Evolutionary conservation across 345 rosid genomes (phyloP).

Genomic region (Hirschfeldia incana): DNA sequence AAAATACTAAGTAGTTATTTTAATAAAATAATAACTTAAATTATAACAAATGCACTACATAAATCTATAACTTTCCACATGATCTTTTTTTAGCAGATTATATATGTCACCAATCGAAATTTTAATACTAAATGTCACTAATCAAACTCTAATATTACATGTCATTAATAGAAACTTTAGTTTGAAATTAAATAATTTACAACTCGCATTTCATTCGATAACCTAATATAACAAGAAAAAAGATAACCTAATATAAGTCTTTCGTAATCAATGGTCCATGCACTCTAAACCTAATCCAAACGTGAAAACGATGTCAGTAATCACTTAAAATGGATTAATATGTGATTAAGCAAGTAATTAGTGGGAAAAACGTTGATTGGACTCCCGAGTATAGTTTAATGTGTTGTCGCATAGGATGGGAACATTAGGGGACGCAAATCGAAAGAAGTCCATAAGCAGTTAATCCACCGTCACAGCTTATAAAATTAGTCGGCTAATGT

Average conservation of each 20-base stretch:
- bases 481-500: conserved; percentile 32
- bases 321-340: conserved; percentile 16
- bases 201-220: background rate
- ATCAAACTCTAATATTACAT: no score
- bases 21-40: no score
- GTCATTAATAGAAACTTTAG: background rate
- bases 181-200: background rate
- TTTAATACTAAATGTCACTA: background rate
- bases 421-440: conserved; percentile 32
- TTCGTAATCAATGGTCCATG: background rate
- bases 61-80: no score
- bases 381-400: conserved; percentile 16
- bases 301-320: background rate
- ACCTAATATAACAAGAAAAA: no score
- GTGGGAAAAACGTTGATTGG: conserved; percentile 10
- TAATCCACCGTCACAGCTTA: conserved; percentile 32
- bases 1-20: background rate
- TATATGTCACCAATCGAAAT: background rate
- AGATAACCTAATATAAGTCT: background rate
- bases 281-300: background rate
- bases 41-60: no score
- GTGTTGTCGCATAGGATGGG: conserved; percentile 31
- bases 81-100: no score
- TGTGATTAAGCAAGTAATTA: conserved; percentile 22
- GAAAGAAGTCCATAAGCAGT: conserved; percentile 24